These are phyloP conservation scores for Prasinococcaceae sp. DNA, from an alignment of 139 green algal species.

Conservation along the genomic window DNA sequence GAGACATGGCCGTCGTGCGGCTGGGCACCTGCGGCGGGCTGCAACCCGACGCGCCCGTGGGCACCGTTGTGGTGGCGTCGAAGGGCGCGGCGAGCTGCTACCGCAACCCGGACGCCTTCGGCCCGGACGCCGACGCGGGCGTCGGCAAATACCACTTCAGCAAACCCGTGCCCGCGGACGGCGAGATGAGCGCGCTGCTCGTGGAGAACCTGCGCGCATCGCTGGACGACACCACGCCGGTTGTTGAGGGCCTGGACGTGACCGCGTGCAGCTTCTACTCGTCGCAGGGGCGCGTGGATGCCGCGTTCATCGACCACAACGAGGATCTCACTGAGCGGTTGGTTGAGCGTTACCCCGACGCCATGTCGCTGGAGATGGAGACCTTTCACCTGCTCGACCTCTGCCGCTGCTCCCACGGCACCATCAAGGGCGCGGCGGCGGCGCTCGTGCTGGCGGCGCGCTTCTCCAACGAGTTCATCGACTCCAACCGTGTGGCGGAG, in stretches of 20 bases:
- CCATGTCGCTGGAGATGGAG: constrained; percentile 59
- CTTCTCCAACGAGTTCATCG: constrained; percentile 10
- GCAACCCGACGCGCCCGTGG: constrained; percentile 36
- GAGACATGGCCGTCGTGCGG: constrained; percentile 45
- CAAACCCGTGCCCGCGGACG: constrained; percentile 32
- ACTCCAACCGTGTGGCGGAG: not conserved
- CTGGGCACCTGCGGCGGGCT: constrained; percentile 58
- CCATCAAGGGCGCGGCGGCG: not conserved
- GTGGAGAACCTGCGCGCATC: constrained; percentile 20
- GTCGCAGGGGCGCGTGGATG: constrained; percentile 37
- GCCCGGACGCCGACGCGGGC: not conserved
- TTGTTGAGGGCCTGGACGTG: constrained; percentile 50
- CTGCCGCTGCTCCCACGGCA: constrained; percentile 32
- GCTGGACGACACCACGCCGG: constrained; percentile 3
- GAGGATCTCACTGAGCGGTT: constrained; percentile 33
- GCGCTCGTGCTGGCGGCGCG: constrained; percentile 8
- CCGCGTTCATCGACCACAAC: constrained; percentile 45
- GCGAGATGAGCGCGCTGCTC: constrained; percentile 24
- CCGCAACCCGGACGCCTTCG: constrained; percentile 13
- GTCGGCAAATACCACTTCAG: not conserved
- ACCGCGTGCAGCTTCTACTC: constrained; percentile 61
- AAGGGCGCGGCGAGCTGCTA: constrained; percentile 7
- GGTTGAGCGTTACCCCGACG: constrained; percentile 14
- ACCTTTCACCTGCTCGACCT: constrained; percentile 62
- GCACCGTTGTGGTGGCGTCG: constrained; percentile 23